A percentile compares a stretch with the other conserved stretches of the same genome.
Conservation (phyloP, 345 rosid species). For the Dipteronia sinensis region DNA sequence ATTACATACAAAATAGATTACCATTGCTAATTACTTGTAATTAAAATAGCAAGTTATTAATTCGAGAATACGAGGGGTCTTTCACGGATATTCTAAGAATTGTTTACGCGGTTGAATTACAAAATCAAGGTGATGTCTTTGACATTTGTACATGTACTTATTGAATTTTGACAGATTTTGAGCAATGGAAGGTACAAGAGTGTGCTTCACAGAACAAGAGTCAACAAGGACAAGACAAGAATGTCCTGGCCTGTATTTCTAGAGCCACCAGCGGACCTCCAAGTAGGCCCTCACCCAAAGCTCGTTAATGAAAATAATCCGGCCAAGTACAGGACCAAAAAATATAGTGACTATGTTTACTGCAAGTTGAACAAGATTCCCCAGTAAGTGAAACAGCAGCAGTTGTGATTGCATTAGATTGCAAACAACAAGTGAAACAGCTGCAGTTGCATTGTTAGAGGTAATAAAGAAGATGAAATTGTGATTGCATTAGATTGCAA, state of each 20-base stretch:
- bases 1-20: no score
- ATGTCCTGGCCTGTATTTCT: neutral
- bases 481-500: no score
- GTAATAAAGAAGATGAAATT: no score
- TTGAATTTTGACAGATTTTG: neutral
- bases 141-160: neutral
- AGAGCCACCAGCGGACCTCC: neutral
- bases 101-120: no score
- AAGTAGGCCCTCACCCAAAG: neutral
- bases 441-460: no score
- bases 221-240: neutral
- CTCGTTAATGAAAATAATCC: neutral
- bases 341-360: neutral
- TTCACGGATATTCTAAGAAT: no score
- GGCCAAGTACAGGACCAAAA: neutral
- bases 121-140: no score
- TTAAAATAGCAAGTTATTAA: no score
- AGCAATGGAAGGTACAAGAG: neutral
- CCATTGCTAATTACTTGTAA: no score
- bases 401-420: no score
- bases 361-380: neutral
- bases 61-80: no score
- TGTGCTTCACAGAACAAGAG: neutral
- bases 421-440: no score
- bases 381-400: neutral